phyloP scores from a whole-genome alignment of 352 stramenopile genomes.

The Phytophthora ramorum region DNA sequence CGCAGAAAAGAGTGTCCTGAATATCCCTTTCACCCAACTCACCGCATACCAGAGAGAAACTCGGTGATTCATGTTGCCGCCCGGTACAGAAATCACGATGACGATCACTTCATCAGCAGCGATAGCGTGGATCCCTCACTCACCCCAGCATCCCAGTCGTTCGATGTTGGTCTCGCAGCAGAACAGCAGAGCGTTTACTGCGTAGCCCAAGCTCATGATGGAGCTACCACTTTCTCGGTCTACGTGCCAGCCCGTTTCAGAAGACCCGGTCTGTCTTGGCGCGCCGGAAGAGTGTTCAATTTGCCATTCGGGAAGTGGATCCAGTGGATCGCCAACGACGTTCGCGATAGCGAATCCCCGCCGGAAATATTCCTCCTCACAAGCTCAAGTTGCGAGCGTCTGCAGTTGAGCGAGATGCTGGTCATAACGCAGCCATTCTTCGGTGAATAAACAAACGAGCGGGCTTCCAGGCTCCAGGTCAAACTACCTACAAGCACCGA shows the following conservation, averaged over 20 bases:
- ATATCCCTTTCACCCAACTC: neutral
- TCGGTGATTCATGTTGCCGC: neutral
- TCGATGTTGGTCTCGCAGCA: neutral
- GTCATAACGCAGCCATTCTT: constrained; percentile 5
- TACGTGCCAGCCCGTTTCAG: neutral
- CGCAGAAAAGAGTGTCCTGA: neutral
- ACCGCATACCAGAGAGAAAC: neutral
- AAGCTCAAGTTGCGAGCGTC: constrained; percentile 1
- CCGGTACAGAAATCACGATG: neutral
- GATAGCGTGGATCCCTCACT: neutral
- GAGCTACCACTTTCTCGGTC: neutral
- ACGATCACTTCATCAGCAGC: neutral
- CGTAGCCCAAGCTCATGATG: neutral
- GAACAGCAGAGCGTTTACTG: constrained; percentile 4
- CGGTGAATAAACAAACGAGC: neutral
- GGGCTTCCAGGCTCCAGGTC: too few species aligned
- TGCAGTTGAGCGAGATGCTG: constrained; percentile 7
- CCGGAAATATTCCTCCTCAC: constrained; percentile 10
- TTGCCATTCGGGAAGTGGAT: constrained; percentile 6
- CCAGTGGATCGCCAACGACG: neutral
- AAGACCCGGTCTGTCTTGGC: neutral
- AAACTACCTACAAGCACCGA: too few species aligned
- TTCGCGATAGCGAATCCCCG: neutral
- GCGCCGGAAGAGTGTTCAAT: neutral
- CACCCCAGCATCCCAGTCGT: neutral